A percentile compares a stretch with the other conserved stretches of the same genome.
Evolutionary conservation across 495 filamentous ascomycete species (phyloP).

Genomic region (Aspergillus biplanus): DNA sequence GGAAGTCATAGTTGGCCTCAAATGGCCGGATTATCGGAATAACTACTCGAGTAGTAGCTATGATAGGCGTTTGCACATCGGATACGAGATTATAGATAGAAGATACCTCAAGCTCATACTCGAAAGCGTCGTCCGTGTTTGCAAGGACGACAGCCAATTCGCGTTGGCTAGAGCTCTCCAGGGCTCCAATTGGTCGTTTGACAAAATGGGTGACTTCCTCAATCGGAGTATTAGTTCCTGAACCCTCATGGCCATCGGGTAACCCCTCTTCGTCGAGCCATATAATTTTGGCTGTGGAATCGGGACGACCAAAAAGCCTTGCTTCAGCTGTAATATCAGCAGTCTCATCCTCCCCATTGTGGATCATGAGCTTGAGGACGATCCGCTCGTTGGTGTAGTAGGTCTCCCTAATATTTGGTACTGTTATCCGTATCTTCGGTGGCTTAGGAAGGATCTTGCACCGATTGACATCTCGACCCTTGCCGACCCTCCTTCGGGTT

Average conservation of each 20-base stretch:
- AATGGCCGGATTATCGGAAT: conserved; percentile 80
- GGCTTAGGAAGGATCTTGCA: conserved; percentile 83
- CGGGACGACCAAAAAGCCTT: conserved; percentile 62
- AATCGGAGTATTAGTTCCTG: conserved; percentile 32
- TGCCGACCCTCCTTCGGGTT: conserved; percentile 41
- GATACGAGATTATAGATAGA: conserved; percentile 76
- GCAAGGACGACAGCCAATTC: conserved; percentile 38
- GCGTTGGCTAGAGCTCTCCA: conserved; percentile 52
- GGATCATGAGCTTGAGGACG: conserved; percentile 64
- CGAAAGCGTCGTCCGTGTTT: conserved; percentile 53
- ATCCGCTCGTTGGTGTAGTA: conserved; percentile 86
- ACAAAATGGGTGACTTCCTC: conserved; percentile 41
- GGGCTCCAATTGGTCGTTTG: conserved; percentile 41
- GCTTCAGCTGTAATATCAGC: conserved; percentile 71
- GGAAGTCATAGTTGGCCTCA: conserved; percentile 84
- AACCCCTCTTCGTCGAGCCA: conserved; percentile 47
- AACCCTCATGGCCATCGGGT: conserved; percentile 15
- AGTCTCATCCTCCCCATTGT: conserved; percentile 84
- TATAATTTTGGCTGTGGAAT: conserved; percentile 52
- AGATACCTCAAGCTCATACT: conserved; percentile 72
- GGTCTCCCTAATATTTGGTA: conserved; percentile 61
- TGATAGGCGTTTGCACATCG: conserved; percentile 82
- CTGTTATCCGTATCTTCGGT: conserved; percentile 80
- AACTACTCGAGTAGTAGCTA: conserved; percentile 66
- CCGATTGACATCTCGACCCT: conserved; percentile 40